phyloP scores from a whole-genome alignment of 2,329 filamentous ascomycete genomes.

The Alternaria consortialis region DNA sequence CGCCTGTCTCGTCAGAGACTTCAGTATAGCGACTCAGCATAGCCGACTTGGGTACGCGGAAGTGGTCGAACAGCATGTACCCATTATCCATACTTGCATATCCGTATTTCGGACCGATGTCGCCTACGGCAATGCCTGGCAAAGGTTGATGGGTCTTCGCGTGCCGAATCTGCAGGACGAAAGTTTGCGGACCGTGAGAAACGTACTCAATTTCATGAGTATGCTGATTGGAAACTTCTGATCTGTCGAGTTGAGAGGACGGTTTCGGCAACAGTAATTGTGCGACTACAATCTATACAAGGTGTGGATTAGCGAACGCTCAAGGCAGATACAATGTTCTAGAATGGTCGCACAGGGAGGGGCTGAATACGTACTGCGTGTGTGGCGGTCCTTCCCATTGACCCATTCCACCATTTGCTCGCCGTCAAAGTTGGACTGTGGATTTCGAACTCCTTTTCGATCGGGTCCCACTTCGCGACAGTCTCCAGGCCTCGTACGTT shows the following conservation, averaged over 20 bases:
- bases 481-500: constrained; percentile 62
- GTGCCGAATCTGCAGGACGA: constrained; percentile 63
- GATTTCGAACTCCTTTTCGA: constrained; percentile 58
- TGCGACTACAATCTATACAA: constrained; percentile 59
- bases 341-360: constrained; percentile 3
- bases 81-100: constrained; percentile 64
- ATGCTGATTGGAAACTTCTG: constrained; percentile 23
- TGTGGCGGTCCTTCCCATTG: constrained; percentile 63
- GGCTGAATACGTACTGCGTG: constrained; percentile 52
- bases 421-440: constrained; percentile 63
- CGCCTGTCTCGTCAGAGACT: constrained; percentile 57
- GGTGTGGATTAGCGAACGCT: constrained; percentile 15
- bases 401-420: constrained; percentile 66
- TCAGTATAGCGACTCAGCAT: constrained; percentile 61
- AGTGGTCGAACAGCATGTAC: constrained; percentile 63
- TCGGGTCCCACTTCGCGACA: constrained; percentile 58
- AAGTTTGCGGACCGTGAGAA: constrained; percentile 62
- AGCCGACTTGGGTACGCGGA: constrained; percentile 58
- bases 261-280: constrained; percentile 57
- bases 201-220: constrained; percentile 40
- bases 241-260: neutral
- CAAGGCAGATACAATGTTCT: constrained; percentile 20
- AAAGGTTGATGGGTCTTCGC: constrained; percentile 59
- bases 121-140: constrained; percentile 60
- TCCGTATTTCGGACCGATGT: constrained; percentile 65